Percentiles rank a stretch among this genome's conserved stretches.
Conservation (phyloP, 2,329 filamentous ascomycete species). For the Allantophomopsis lycopodina region DNA sequence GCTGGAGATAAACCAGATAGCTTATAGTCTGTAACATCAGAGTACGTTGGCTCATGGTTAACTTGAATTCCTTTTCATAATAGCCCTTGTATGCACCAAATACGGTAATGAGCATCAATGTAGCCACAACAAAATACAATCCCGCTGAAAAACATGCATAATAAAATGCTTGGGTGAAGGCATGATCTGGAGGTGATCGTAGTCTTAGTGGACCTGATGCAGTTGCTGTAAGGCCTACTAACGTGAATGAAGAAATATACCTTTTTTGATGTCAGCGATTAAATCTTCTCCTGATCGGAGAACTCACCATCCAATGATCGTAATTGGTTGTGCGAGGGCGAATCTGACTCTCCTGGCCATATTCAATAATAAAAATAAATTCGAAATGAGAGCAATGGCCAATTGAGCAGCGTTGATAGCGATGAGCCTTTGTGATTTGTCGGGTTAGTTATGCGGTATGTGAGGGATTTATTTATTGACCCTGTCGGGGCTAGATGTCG, state of each 20-base stretch:
- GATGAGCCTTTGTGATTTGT: conserved; percentile 37
- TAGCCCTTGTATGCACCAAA: conserved; percentile 55
- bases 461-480: neutral
- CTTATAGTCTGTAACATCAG: conserved; percentile 84
- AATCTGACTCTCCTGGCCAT: conserved; percentile 74
- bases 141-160: conserved; percentile 67
- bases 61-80: conserved; percentile 65
- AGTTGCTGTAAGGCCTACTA: conserved; percentile 53
- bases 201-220: conserved; percentile 41
- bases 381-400: conserved; percentile 61
- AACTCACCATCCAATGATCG: conserved; percentile 62
- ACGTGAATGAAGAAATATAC: conserved; percentile 47
- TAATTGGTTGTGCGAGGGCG: conserved; percentile 67
- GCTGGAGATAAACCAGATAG: conserved; percentile 67
- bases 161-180: conserved; percentile 73
- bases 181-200: conserved; percentile 35
- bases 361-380: conserved; percentile 72
- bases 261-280: conserved; percentile 11
- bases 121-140: conserved; percentile 67
- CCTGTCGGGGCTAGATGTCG: neutral
- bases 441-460: neutral
- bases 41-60: conserved; percentile 72
- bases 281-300: too few species aligned
- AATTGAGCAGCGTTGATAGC: conserved; percentile 69
- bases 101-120: conserved; percentile 68